Conservation (phyloP, 331 rosid genomes). For the Quercus lobata region DNA sequence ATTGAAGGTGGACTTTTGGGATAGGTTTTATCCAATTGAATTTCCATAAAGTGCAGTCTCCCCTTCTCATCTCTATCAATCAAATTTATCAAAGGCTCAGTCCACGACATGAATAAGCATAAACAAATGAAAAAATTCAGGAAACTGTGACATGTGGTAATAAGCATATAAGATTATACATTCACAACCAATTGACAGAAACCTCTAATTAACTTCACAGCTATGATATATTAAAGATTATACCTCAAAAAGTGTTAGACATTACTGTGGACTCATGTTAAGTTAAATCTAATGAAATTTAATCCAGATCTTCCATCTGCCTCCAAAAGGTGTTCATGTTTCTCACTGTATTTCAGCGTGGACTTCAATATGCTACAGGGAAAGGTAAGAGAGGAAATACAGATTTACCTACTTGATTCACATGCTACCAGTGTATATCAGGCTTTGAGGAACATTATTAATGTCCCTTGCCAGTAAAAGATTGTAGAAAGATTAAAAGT, state of each 20-base stretch:
- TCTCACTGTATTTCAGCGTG: neutral
- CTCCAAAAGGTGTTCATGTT: neutral
- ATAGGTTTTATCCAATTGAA: constrained; percentile 28
- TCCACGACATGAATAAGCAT: neutral
- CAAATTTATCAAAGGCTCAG: neutral
- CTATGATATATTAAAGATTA: neutral
- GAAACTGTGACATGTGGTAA: neutral
- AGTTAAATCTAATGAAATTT: neutral
- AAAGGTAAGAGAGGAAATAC: neutral
- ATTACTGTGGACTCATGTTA: neutral
- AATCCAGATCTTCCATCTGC: neutral
- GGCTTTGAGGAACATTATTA: neutral
- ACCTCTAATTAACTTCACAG: neutral
- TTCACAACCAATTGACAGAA: neutral
- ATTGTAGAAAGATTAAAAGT: neutral
- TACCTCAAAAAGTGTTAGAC: neutral
- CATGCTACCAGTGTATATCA: neutral
- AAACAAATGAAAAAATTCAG: neutral
- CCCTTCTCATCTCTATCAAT: constrained; percentile 29
- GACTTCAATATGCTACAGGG: neutral
- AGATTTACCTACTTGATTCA: neutral
- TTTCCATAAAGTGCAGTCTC: constrained; percentile 24
- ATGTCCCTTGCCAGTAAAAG: neutral
- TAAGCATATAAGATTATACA: neutral
- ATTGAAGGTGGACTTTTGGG: constrained; percentile 32